Evolutionary conservation across 129 eudicot species (phyloP).

Genomic region (Kitagawia praeruptora): DNA sequence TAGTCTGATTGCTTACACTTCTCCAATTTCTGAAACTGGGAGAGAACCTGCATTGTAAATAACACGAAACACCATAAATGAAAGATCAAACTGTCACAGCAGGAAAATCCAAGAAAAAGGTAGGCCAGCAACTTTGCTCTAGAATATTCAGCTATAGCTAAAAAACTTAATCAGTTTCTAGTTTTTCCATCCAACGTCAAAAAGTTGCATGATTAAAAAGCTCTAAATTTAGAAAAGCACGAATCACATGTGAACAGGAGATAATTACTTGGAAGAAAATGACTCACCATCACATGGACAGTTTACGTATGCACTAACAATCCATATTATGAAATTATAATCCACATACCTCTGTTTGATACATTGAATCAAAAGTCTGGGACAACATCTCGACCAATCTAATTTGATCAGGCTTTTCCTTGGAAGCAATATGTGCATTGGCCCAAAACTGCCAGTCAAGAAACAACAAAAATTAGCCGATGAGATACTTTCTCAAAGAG

Average conservation of each 20-base stretch:
- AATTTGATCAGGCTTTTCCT: slow-evolving; percentile 21
- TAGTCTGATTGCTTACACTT: slow-evolving; percentile 15
- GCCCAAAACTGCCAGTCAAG: slow-evolving; percentile 41
- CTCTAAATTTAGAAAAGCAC: neutral
- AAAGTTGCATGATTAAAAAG: neutral
- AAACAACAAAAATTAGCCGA: slow-evolving; percentile 7
- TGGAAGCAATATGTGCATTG: slow-evolving; percentile 17
- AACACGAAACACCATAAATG: neutral
- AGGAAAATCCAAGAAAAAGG: neutral
- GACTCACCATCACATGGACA: neutral
- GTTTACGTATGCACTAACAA: neutral
- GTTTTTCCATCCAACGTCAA: neutral
- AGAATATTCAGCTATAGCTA: neutral
- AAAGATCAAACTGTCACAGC: slow-evolving; percentile 8
- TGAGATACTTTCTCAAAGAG: neutral
- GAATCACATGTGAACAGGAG: neutral
- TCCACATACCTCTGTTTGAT: slow-evolving; percentile 36
- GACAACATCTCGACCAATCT: slow-evolving; percentile 29
- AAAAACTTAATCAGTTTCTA: neutral
- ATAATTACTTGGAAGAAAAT: neutral
- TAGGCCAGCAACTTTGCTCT: neutral
- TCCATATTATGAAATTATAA: neutral
- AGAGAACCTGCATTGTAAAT: slow-evolving; percentile 28
- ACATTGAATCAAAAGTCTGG: slow-evolving; percentile 23
- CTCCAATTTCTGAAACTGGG: slow-evolving; percentile 14